Conservation (phyloP, 768 basidiomycete genomes). For the Termitomyces sp. region DNA sequence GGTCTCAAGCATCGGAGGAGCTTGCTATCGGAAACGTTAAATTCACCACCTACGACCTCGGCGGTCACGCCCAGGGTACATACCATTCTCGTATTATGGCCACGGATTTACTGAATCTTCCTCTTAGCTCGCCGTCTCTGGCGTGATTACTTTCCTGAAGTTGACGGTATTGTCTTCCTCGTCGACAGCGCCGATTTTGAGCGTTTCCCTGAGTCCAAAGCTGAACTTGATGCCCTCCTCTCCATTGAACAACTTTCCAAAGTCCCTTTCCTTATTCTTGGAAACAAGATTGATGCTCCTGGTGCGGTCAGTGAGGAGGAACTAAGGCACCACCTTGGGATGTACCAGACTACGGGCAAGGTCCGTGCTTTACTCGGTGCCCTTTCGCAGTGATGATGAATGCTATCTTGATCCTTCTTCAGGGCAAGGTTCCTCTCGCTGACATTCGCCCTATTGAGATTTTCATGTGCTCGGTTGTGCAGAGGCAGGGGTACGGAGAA, state of each 20-base stretch:
- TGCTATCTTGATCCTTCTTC: background rate
- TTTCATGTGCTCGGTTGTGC: conserved; percentile 99
- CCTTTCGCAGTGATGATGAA: conserved; percentile 7
- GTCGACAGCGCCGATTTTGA: conserved; percentile 98
- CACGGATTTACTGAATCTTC: background rate
- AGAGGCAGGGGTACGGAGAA: conserved; percentile 98
- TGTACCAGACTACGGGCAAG: conserved; percentile 99
- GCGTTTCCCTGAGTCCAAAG: conserved; percentile 94
- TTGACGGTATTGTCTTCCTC: conserved; percentile 97
- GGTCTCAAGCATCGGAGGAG: conserved; percentile 86
- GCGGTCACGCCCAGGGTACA: conserved; percentile 94
- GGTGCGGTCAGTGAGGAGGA: conserved; percentile 98
- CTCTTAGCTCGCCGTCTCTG: conserved; percentile 87
- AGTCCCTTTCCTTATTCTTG: conserved; percentile 97
- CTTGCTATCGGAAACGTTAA: conserved; percentile 98
- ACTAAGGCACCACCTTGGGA: conserved; percentile 88
- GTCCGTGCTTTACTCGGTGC: conserved; percentile 40
- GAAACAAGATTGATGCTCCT: conserved; percentile 99
- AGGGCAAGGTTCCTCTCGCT: conserved; percentile 96
- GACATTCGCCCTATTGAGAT: conserved; percentile 98
- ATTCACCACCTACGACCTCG: conserved; percentile 98
- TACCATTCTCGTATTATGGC: background rate
- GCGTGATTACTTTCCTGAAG: conserved; percentile 99
- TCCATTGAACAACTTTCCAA: conserved; percentile 93
- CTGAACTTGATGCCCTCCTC: conserved; percentile 93